These are phyloP conservation scores for Drechslerella dactyloides DNA, from an alignment of 2,329 filamentous ascomycete species.

Conservation along the genomic window DNA sequence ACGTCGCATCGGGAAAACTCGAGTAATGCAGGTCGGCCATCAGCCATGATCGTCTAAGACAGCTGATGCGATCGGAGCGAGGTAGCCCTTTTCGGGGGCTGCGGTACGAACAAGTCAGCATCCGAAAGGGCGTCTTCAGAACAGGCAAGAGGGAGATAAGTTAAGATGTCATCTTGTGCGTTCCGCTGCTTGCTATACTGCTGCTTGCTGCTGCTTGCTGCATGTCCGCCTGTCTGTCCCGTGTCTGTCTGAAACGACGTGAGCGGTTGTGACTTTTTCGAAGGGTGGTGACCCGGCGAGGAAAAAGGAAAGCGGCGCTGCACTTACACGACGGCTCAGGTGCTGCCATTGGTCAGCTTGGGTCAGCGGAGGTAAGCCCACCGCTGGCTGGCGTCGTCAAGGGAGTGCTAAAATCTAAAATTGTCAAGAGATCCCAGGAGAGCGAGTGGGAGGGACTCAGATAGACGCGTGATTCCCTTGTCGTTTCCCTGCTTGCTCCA, in stretches of 20 bases:
- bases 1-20: conserved; percentile 48
- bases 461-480: conserved; percentile 51
- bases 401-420: conserved; percentile 23
- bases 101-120: conserved; percentile 47
- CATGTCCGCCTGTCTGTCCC: conserved; percentile 30
- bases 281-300: neutral
- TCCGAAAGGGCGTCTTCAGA: conserved; percentile 46
- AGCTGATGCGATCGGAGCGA: conserved; percentile 23
- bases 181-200: too few species aligned
- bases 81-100: conserved; percentile 41
- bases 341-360: conserved; percentile 21
- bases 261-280: conserved; percentile 27
- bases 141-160: conserved; percentile 20
- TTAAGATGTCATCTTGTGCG: conserved; percentile 28
- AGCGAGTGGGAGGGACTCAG: conserved; percentile 42
- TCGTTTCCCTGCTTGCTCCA: conserved; percentile 45
- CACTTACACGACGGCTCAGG: conserved; percentile 7
- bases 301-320: conserved; percentile 32
- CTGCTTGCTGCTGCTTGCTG: conserved; percentile 9
- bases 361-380: neutral
- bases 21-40: conserved; percentile 47
- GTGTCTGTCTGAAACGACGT: conserved; percentile 46
- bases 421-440: conserved; percentile 34
- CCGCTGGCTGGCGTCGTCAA: conserved; percentile 1
- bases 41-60: conserved; percentile 49